Percentiles rank a stretch among this genome's conserved stretches.
These are phyloP conservation scores for Cyamopsis tetragonoloba DNA, from an alignment of 306 rosid species.

Conservation along the genomic window DNA sequence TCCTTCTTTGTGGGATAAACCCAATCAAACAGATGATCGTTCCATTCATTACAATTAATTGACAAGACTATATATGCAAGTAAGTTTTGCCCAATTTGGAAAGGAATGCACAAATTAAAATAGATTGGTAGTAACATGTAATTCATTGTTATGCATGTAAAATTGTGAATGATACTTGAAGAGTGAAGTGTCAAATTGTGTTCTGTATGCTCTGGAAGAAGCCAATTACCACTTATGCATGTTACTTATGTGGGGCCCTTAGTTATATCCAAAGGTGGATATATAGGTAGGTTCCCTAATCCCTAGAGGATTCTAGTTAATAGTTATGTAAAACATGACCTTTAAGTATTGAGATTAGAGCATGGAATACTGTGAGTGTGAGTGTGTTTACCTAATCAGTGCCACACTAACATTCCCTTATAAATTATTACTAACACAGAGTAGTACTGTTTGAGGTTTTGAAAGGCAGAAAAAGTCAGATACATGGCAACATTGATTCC, in stretches of 20 bases:
- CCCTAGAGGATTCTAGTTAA: too few species aligned
- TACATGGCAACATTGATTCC: constrained; percentile 81
- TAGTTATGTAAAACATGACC: not conserved
- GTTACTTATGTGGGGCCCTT: not conserved
- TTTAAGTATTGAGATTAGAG: constrained; percentile 28
- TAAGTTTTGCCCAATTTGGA: too few species aligned
- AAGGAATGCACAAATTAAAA: too few species aligned
- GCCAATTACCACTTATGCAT: not conserved
- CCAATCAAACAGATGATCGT: too few species aligned
- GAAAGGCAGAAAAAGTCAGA: constrained; percentile 56
- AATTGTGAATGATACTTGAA: too few species aligned
- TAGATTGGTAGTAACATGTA: too few species aligned
- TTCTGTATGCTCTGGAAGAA: not conserved
- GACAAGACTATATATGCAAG: too few species aligned
- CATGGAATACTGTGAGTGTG: constrained; percentile 35
- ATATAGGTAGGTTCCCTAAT: not conserved
- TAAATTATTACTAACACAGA: too few species aligned
- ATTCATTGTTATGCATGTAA: too few species aligned
- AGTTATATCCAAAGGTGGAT: not conserved
- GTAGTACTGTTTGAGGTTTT: constrained; percentile 39
- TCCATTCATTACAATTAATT: too few species aligned
- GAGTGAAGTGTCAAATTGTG: too few species aligned
- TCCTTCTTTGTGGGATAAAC: too few species aligned
- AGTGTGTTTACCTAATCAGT: constrained; percentile 47
- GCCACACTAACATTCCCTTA: constrained; percentile 64